Evolutionary conservation across 192 early-diverging fungal species (phyloP).

Genomic region (Linnemannia elongata): DNA sequence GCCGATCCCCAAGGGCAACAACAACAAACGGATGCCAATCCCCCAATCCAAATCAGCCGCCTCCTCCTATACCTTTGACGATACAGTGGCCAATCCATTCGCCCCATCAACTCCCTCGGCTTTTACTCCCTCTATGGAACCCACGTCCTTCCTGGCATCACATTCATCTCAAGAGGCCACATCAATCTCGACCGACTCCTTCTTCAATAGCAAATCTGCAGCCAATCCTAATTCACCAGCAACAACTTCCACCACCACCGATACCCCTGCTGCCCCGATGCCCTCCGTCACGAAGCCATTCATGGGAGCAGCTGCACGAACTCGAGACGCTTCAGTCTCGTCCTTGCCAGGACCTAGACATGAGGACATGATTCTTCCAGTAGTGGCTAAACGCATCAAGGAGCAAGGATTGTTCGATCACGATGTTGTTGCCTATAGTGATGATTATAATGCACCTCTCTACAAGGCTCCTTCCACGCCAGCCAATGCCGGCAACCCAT

Average conservation of each 20-base stretch:
- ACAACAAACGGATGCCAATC: conserved; percentile 15
- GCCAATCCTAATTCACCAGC: background rate
- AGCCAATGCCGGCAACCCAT: conserved; percentile 24
- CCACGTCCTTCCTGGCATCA: conserved; percentile 20
- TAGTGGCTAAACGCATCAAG: conserved; percentile 42
- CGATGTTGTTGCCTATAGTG: conserved; percentile 48
- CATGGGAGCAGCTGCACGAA: conserved; percentile 4
- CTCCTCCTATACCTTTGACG: conserved; percentile 47
- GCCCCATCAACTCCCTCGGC: conserved; percentile 36
- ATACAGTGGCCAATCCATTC: conserved; percentile 38
- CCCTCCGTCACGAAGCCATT: conserved; percentile 15
- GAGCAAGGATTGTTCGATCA: conserved; percentile 37
- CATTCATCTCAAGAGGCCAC: background rate
- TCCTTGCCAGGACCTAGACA: conserved; percentile 36
- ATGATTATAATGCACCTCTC: conserved; percentile 49
- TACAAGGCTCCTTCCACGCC: conserved; percentile 32
- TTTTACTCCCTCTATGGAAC: conserved; percentile 52
- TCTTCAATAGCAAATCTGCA: conserved; percentile 5
- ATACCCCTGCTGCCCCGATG: conserved; percentile 5
- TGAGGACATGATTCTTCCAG: conserved; percentile 53
- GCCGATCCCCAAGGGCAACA: conserved; percentile 42
- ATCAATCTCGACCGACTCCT: background rate
- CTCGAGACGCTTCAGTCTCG: conserved; percentile 20
- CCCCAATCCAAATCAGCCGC: background rate
- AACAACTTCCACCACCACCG: background rate